These are phyloP conservation scores for Chimonanthus salicifolius DNA, from an alignment of 164 flowering plant species.

Conservation along the genomic window DNA sequence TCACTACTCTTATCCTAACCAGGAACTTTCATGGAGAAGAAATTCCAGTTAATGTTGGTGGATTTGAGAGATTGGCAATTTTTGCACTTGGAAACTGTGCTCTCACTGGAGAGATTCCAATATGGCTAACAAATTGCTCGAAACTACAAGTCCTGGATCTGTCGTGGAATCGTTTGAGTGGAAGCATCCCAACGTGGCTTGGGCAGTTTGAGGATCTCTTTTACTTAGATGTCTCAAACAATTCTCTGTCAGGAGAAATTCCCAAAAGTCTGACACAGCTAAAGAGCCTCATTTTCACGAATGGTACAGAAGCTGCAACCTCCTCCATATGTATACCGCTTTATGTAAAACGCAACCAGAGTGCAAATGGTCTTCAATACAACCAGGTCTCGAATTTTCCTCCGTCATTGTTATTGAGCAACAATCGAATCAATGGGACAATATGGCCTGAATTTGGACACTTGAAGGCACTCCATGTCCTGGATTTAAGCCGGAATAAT, in stretches of 20 bases:
- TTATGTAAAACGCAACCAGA: conserved; percentile 64
- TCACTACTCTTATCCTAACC: conserved; percentile 67
- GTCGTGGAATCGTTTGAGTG: conserved; percentile 70
- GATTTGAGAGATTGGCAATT: conserved; percentile 46
- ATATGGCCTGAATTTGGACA: conserved; percentile 67
- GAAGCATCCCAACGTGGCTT: conserved; percentile 65
- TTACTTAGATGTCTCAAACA: conserved; percentile 81
- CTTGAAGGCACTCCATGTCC: conserved; percentile 57
- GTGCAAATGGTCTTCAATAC: conserved; percentile 64
- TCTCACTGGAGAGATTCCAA: conserved; percentile 56
- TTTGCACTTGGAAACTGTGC: conserved; percentile 68
- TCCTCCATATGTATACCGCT: conserved; percentile 51
- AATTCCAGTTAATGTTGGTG: conserved; percentile 41
- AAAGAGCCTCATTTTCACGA: conserved; percentile 40
- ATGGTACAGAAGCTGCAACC: conserved; percentile 14
- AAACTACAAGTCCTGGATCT: conserved; percentile 66
- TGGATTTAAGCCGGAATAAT: conserved; percentile 73
- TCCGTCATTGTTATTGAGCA: conserved; percentile 57
- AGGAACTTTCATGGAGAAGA: conserved; percentile 66
- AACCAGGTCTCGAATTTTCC: conserved; percentile 77
- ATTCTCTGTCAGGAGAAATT: conserved; percentile 68
- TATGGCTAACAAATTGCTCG: conserved; percentile 47
- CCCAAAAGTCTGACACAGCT: conserved; percentile 50
- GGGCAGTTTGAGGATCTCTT: conserved; percentile 65
- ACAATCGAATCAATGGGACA: conserved; percentile 51